Percentiles rank a stretch among this genome's conserved stretches.
Conservation (phyloP, 2,329 filamentous ascomycete genomes). For the Alternaria arbusti region DNA sequence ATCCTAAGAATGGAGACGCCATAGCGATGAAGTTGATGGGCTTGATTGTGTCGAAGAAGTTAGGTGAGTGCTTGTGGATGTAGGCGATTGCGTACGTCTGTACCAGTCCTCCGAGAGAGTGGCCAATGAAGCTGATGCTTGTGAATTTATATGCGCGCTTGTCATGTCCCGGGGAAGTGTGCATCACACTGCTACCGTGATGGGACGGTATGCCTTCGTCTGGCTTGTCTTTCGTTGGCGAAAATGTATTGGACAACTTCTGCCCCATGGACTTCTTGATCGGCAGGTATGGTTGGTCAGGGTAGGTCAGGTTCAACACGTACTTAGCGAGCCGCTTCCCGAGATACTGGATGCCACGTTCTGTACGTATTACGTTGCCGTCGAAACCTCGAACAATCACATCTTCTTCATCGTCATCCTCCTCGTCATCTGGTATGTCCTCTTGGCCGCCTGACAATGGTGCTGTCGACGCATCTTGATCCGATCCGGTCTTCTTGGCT, state of each 20-base stretch:
- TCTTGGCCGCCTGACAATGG: slow-evolving; percentile 59
- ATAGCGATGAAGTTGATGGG: slow-evolving; percentile 91
- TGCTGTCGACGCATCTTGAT: slow-evolving; percentile 49
- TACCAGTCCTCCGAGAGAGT: slow-evolving; percentile 87
- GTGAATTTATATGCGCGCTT: slow-evolving; percentile 79
- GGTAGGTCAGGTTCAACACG: slow-evolving; percentile 87
- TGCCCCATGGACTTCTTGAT: slow-evolving; percentile 61
- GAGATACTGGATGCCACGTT: slow-evolving; percentile 94
- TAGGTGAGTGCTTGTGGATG: slow-evolving; percentile 92
- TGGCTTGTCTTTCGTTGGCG: slow-evolving; percentile 49
- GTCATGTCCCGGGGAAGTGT: slow-evolving; percentile 52
- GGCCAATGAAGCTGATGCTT: slow-evolving; percentile 92
- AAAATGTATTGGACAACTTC: slow-evolving; percentile 56
- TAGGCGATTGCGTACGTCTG: slow-evolving; percentile 96
- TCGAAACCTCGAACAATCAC: slow-evolving; percentile 89
- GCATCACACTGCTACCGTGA: slow-evolving; percentile 66
- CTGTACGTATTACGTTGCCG: slow-evolving; percentile 88
- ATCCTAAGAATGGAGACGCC: slow-evolving; percentile 84
- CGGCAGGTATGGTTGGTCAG: slow-evolving; percentile 87
- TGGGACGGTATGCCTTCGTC: slow-evolving; percentile 60
- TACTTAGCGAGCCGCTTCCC: slow-evolving; percentile 94
- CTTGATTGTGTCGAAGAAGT: slow-evolving; percentile 84
- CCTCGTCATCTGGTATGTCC: slow-evolving; percentile 50
- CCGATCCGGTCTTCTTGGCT: background rate
- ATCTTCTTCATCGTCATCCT: slow-evolving; percentile 77